Percentiles rank a stretch among this genome's conserved stretches.
Conservation (phyloP, 768 basidiomycete genomes). For the Pisolithus marmoratus region DNA sequence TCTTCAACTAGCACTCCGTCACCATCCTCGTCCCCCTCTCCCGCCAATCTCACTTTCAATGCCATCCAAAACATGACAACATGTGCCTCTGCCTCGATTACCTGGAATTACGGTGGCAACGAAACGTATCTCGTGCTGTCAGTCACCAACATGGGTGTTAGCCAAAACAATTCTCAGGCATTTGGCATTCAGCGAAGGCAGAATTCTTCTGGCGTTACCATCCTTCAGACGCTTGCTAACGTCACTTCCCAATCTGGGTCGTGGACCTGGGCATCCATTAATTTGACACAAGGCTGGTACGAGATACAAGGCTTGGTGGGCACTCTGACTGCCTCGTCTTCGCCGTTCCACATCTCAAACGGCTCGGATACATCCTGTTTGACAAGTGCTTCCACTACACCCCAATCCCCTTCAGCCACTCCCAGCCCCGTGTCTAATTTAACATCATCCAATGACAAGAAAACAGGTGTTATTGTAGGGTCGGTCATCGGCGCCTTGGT, state of each 20-base stretch:
- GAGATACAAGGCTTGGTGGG: constrained; percentile 18
- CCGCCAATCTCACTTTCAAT: constrained; percentile 15
- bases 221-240: constrained; percentile 10
- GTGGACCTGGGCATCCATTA: constrained; percentile 43
- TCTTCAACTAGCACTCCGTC: constrained; percentile 2
- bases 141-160: constrained; percentile 36
- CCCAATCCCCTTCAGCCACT: constrained; percentile 10
- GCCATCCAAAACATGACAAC: constrained; percentile 28
- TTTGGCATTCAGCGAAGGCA: background rate
- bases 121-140: constrained; percentile 26
- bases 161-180: constrained; percentile 14
- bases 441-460: constrained; percentile 23
- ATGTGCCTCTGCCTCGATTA: constrained; percentile 28
- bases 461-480: constrained; percentile 45
- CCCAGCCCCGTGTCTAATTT: constrained; percentile 11
- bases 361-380: constrained; percentile 35
- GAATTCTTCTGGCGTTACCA: background rate
- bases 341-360: constrained; percentile 31
- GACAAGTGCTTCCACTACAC: constrained; percentile 2
- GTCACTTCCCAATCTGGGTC: background rate
- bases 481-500: constrained; percentile 43
- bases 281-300: constrained; percentile 48
- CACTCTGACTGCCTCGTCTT: constrained; percentile 14
- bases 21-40: constrained; percentile 11
- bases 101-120: constrained; percentile 38